phyloP scores from a whole-genome alignment of 2,329 filamentous ascomycete species.

The Fusarium secorum region DNA sequence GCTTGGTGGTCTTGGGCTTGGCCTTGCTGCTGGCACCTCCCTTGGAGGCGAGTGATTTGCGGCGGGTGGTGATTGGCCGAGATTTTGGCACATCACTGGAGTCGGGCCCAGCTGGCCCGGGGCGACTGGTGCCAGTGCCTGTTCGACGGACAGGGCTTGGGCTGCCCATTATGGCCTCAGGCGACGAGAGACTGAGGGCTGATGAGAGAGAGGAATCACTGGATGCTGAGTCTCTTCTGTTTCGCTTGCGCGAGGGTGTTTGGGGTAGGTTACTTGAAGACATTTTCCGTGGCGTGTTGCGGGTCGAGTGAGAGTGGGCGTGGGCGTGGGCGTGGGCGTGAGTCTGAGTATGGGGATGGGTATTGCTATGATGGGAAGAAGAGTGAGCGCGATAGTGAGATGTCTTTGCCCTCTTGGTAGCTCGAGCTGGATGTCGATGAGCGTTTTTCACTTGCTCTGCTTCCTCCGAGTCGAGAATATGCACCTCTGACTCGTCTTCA shows the following conservation, averaged over 20 bases:
- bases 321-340: conserved; percentile 29
- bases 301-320: conserved; percentile 31
- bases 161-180: conserved; percentile 45
- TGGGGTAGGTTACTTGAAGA: conserved; percentile 38
- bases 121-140: conserved; percentile 36
- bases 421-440: conserved; percentile 35
- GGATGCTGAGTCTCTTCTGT: conserved; percentile 49
- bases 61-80: conserved; percentile 52
- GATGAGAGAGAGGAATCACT: conserved; percentile 56
- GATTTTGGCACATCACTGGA: conserved; percentile 50
- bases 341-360: conserved; percentile 2
- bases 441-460: conserved; percentile 11
- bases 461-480: conserved; percentile 13
- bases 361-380: conserved; percentile 16
- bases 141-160: conserved; percentile 43
- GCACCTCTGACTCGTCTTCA: conserved; percentile 8
- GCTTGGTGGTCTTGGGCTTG: conserved; percentile 46
- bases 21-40: conserved; percentile 41
- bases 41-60: conserved; percentile 51
- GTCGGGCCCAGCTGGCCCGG: conserved; percentile 34
- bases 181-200: conserved; percentile 51
- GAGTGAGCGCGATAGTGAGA: conserved; percentile 39
- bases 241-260: conserved; percentile 49
- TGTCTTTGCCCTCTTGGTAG: conserved; percentile 50
- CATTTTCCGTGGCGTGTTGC: conserved; percentile 42